Percentiles rank a stretch among this genome's conserved stretches.
Conservation (phyloP, 345 rosid species). For the Gynandropsis gynandra region DNA sequence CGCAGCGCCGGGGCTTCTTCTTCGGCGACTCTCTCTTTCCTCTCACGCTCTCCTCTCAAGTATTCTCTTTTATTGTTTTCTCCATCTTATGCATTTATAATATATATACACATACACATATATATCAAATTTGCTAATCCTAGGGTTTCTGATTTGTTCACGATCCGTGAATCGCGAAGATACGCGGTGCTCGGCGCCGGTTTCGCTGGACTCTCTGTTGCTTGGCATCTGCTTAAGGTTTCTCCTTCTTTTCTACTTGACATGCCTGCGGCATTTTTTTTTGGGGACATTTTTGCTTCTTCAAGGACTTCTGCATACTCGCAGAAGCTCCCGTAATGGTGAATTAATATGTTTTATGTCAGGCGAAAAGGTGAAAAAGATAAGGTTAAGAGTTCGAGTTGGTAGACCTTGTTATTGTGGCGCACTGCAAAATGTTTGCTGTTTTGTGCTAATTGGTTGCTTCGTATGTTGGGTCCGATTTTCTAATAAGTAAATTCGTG, state of each 20-base stretch:
- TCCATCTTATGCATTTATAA: not conserved
- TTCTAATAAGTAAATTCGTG: not conserved
- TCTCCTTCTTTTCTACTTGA: not conserved
- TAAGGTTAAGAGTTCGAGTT: not conserved
- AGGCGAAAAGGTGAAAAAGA: too few species aligned
- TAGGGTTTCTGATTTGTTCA: not conserved
- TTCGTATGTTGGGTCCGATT: not conserved
- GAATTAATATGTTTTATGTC: not conserved
- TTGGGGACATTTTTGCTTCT: not conserved
- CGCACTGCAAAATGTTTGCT: not conserved
- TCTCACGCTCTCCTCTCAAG: conserved; percentile 26
- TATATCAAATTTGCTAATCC: not conserved
- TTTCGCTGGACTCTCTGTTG: conserved; percentile 92
- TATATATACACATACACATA: too few species aligned
- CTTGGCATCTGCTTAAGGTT: conserved; percentile 77
- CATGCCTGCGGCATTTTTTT: not conserved
- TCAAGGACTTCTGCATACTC: not conserved
- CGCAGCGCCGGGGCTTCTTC: conserved; percentile 1
- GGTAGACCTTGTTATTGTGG: not conserved
- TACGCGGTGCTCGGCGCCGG: conserved; percentile 96
- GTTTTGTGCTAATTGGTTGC: not conserved
- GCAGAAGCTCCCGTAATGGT: not conserved
- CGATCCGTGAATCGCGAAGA: conserved; percentile 26
- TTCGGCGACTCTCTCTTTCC: conserved; percentile 16
- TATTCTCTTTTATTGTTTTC: not conserved